Percentiles rank a stretch among this genome's conserved stretches.
These are phyloP conservation scores for Penstemon newberryi DNA, from an alignment of 257 asterid genomes.

Conservation along the genomic window DNA sequence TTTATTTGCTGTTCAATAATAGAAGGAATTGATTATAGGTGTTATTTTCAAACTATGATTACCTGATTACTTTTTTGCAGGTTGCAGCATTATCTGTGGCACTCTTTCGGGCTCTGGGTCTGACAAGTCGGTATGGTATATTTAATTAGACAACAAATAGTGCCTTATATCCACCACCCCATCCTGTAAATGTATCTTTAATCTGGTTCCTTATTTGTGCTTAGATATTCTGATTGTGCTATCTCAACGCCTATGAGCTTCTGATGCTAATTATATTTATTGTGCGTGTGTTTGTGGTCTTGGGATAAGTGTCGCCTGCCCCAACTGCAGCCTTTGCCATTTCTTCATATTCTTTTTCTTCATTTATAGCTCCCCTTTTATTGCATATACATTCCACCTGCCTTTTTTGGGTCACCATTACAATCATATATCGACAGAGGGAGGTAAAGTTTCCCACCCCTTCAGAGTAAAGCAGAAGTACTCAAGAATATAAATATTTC, in stretches of 20 bases:
- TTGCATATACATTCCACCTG: background rate
- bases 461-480: background rate
- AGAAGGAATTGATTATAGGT: background rate
- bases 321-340: background rate
- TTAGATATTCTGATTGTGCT: slow-evolving; percentile 17
- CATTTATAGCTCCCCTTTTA: background rate
- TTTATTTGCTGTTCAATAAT: slow-evolving; percentile 7
- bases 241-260: slow-evolving; percentile 17
- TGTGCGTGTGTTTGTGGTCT: background rate
- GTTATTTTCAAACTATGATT: slow-evolving; percentile 21
- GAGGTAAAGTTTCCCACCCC: background rate
- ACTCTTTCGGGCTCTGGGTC: slow-evolving; percentile 84
- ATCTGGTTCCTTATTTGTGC: slow-evolving; percentile 3
- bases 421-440: background rate
- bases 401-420: background rate
- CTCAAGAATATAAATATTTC: background rate
- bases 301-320: background rate
- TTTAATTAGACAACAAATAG: slow-evolving; percentile 17
- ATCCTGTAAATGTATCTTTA: slow-evolving; percentile 9
- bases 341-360: background rate
- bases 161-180: background rate
- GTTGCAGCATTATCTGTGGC: slow-evolving; percentile 89
- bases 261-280: background rate
- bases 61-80: slow-evolving; percentile 46
- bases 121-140: slow-evolving; percentile 64